phyloP scores from a whole-genome alignment of 2,329 filamentous ascomycete species.

The Diaporthe sp. region DNA sequence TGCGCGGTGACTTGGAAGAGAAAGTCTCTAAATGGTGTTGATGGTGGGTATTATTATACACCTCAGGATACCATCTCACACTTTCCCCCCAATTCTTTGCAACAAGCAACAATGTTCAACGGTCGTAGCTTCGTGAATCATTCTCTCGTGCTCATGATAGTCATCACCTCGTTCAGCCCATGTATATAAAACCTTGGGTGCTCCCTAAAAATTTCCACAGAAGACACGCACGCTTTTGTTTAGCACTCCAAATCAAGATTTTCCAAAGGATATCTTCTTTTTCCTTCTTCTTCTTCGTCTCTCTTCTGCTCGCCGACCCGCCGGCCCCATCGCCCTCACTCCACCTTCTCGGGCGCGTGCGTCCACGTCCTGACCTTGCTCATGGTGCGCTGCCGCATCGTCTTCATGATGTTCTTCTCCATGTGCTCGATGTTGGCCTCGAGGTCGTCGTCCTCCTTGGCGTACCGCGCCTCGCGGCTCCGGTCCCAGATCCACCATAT shows the following conservation, averaged over 20 bases:
- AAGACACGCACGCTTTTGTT: conserved; percentile 15
- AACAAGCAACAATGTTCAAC: conserved; percentile 2
- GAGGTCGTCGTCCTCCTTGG: conserved; percentile 63
- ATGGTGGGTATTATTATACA: background rate
- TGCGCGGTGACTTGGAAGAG: background rate
- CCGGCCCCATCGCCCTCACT: background rate
- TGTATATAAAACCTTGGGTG: background rate
- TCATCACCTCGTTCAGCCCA: conserved; percentile 29
- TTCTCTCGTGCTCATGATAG: conserved; percentile 26
- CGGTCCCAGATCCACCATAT: conserved; percentile 69
- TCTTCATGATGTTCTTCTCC: conserved; percentile 69
- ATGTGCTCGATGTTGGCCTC: conserved; percentile 68
- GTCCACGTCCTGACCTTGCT: conserved; percentile 69
- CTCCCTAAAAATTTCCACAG: background rate
- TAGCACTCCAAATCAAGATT: background rate
- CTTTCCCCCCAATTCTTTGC: too few relatives aligned
- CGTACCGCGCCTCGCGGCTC: conserved; percentile 63
- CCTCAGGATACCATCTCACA: background rate
- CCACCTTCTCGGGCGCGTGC: conserved; percentile 41
- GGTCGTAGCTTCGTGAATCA: conserved; percentile 27
- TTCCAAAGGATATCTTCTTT: background rate
- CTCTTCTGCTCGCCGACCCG: background rate
- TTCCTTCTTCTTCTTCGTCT: background rate
- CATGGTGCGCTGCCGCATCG: conserved; percentile 69
- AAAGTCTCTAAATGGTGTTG: background rate